Base-by-base conservation (phyloP, 2,329 filamentous ascomycete genomes). In the Penicillium digitatum region DNA sequence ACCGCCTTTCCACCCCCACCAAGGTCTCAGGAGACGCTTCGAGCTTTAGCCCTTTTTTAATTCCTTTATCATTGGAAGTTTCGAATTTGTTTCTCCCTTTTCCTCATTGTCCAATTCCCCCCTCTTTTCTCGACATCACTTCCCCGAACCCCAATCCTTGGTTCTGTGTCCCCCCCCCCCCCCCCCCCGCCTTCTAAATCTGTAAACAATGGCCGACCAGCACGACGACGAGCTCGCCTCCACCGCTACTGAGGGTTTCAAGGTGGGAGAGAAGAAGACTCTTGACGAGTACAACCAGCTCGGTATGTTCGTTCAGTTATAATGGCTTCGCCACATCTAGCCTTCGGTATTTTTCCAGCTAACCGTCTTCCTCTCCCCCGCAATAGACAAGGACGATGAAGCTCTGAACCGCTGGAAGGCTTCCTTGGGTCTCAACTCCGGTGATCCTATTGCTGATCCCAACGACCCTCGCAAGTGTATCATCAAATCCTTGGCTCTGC, bases 211-310 rank as follows among this genome's bases (percentile, higher is more conserved):
- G 87, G 81, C 86, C 64, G 82, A 85, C 70, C 80, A 85, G 69
- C 80, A 87, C 62, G 83, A 89, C 12, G 90, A 96, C 59, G 93
- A 97, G 70, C 85, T 93, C 65, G 81, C 88, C 75, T 87, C 90
- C 62, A 89, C 94, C 79, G 83, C 87, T 79, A 96, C 92, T 64
- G 87, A 92, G 78, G 93, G 93, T 73, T 97, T 96, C 87, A 96
- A 95, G 85, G 88, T 96, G 72, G 92, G 90, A 65, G 90, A 96
- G 84, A 96, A 96, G 87, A 96, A 97, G 84, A 95, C 90, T 67
- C 82, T 99, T 71, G 89, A 93, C 62, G 89, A 96, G 76, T 96
- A 96, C 78, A 83, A 93, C 72, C 82, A 96, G 75, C 88, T 99
- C 78, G 94, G 91, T 95, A 81, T 71, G 89, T 65, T 40, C 45